These are phyloP conservation scores for Linum trigynum DNA, from an alignment of 345 rosid genomes.

Conservation along the genomic window DNA sequence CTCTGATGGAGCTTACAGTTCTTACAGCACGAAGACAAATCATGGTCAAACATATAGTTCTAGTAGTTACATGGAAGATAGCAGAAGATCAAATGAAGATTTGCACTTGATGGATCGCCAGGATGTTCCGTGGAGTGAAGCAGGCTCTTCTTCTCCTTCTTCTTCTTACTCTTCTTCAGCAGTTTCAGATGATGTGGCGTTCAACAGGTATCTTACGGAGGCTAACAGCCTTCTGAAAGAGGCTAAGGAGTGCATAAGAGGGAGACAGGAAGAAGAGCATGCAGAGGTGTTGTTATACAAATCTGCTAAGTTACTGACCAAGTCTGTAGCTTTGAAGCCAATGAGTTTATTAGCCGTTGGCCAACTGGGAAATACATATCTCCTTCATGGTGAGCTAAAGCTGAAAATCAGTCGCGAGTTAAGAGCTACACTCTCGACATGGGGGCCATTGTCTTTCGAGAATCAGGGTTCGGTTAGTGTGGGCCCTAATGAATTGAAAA, in stretches of 20 bases:
- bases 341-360: slow-evolving; percentile 66
- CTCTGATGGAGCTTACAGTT: slow-evolving; percentile 27
- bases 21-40: slow-evolving; percentile 18
- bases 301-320: slow-evolving; percentile 42
- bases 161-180: slow-evolving; percentile 15
- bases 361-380: slow-evolving; percentile 59
- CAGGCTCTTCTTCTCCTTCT: slow-evolving; percentile 17
- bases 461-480: slow-evolving; percentile 21
- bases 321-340: slow-evolving; percentile 49
- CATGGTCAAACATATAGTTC: slow-evolving; percentile 22
- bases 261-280: slow-evolving; percentile 29
- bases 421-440: slow-evolving; percentile 37
- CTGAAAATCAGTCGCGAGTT: slow-evolving; percentile 47
- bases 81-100: slow-evolving; percentile 14
- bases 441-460: slow-evolving; percentile 21
- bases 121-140: slow-evolving; percentile 16
- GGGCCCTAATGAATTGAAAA: slow-evolving; percentile 16
- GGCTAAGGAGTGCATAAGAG: slow-evolving; percentile 36
- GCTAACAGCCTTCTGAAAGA: slow-evolving; percentile 44
- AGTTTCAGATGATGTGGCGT: slow-evolving; percentile 37
- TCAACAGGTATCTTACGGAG: slow-evolving; percentile 43
- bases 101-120: slow-evolving; percentile 13
- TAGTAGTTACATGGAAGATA: slow-evolving; percentile 14
- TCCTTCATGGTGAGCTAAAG: slow-evolving; percentile 67
- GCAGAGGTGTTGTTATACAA: slow-evolving; percentile 36